Conservation (phyloP, 805 yeast species). For the Debaryomyces prosopidis region DNA sequence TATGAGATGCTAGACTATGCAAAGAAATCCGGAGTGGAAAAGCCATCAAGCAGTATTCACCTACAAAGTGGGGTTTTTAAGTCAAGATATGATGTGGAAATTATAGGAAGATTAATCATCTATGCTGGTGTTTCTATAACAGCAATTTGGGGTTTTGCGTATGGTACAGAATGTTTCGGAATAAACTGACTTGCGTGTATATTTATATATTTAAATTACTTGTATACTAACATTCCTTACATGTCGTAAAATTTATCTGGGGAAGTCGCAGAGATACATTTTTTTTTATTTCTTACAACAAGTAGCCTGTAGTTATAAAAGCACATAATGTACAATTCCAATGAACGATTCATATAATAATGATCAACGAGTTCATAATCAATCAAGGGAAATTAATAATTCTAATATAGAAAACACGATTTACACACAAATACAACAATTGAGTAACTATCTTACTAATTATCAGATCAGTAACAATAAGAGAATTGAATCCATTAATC, state of each 20-base stretch:
- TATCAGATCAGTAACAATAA: slow-evolving; percentile 19
- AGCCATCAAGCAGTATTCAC: slow-evolving; percentile 5
- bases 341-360: background rate
- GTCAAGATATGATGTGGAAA: slow-evolving; percentile 71
- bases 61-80: slow-evolving; percentile 48
- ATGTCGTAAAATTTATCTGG: background rate
- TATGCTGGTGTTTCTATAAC: slow-evolving; percentile 77
- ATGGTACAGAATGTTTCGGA: slow-evolving; percentile 18
- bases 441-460: slow-evolving; percentile 14
- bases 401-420: background rate
- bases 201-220: background rate
- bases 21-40: slow-evolving; percentile 11
- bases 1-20: slow-evolving; percentile 39
- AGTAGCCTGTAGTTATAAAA: background rate
- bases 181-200: background rate
- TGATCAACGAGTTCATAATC: background rate
- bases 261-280: background rate
- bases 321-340: background rate
- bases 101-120: slow-evolving; percentile 71
- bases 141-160: slow-evolving; percentile 47
- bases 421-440: slow-evolving; percentile 14
- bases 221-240: background rate
- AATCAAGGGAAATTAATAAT: background rate
- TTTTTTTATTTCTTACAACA: background rate
- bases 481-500: slow-evolving; percentile 20